These are phyloP conservation scores for Neurospora hispaniola DNA, from an alignment of 495 filamentous ascomycete species.

Conservation along the genomic window DNA sequence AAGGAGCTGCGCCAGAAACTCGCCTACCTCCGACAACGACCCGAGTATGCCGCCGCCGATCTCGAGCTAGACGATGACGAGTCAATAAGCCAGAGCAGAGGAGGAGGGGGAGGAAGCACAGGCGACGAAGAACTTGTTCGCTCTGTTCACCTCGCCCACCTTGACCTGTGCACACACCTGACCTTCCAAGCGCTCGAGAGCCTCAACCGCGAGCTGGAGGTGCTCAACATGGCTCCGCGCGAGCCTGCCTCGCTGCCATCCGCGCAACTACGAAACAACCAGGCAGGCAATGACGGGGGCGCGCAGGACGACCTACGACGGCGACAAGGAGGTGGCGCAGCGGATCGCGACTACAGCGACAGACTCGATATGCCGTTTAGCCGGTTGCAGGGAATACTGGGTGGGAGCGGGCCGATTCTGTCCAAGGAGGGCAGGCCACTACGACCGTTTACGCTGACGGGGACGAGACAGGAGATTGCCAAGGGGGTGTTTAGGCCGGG, in stretches of 20 bases:
- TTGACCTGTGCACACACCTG: conserved; percentile 63
- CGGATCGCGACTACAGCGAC: conserved; percentile 28
- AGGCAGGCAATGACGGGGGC: neutral
- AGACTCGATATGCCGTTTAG: neutral
- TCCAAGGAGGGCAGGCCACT: conserved; percentile 74
- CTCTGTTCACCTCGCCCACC: conserved; percentile 62
- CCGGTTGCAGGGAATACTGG: conserved; percentile 27
- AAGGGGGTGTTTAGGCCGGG: conserved; percentile 81
- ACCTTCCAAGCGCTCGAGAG: conserved; percentile 78
- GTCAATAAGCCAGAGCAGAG: conserved; percentile 41
- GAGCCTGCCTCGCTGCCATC: conserved; percentile 30
- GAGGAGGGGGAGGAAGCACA: conserved; percentile 38
- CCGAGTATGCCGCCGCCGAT: conserved; percentile 29
- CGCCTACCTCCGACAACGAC: conserved; percentile 39
- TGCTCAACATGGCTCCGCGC: conserved; percentile 60
- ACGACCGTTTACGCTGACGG: conserved; percentile 79
- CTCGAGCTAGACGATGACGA: conserved; percentile 35
- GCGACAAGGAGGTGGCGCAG: conserved; percentile 33
- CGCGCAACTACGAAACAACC: neutral
- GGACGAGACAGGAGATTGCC: conserved; percentile 64
- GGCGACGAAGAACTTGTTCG: conserved; percentile 72
- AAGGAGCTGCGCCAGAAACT: conserved; percentile 79
- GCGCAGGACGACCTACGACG: conserved; percentile 7
- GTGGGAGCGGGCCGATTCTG: conserved; percentile 58
- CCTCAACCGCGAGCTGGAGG: conserved; percentile 69